Base-by-base conservation (phyloP, 805 yeast genomes). In the Starmerella bombi region DNA sequence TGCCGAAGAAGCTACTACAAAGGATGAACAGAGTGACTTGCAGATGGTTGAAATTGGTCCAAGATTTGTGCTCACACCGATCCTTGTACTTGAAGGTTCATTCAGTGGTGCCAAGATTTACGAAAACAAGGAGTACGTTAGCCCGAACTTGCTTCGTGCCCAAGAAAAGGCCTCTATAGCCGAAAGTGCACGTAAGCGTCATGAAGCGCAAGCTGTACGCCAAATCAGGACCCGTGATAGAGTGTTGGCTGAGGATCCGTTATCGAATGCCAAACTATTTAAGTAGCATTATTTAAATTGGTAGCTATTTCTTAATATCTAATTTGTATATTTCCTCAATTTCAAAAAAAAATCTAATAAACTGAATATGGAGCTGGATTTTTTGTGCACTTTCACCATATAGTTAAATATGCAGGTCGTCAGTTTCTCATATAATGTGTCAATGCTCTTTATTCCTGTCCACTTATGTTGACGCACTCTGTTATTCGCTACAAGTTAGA, bases 51-150 rank as follows among this genome's bases (percentile, higher is more conserved):
- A 91, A 67, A 84, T 91, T 52, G 98, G 98, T 3, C 98, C 98
- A 38, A 74, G 98, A 61, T 79, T 85, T 50, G 97, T 91, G 25
- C 70, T 91, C 66, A 88, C 97, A 3, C 77, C 80, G 48, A 86
- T 91, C 51, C 77, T 93, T 44, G 75, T 91, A 39, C 70, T 88
- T 49, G 97, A 91, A 66, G 98, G 98, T 36, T 84, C 96, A 1
- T 91, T 91, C 55, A 88, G 95, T 42, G 98, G 98, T 17, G 95
- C 97, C 49, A 84, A 86, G 70, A 85, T 91, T 50, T 91, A 83
- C 63, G 97, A 91, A 58, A 91, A 91, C 67, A 86, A 83, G 67
- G 91, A 88, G 63, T 91, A 82, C 62, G 94, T 91, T 36, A 82
- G 94, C 45, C 98, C 98, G 50, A 91, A 91, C 69, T 75, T 81